These are phyloP conservation scores for Colletotrichum acutatum DNA, from an alignment of 2,329 filamentous ascomycete genomes.

Conservation along the genomic window DNA sequence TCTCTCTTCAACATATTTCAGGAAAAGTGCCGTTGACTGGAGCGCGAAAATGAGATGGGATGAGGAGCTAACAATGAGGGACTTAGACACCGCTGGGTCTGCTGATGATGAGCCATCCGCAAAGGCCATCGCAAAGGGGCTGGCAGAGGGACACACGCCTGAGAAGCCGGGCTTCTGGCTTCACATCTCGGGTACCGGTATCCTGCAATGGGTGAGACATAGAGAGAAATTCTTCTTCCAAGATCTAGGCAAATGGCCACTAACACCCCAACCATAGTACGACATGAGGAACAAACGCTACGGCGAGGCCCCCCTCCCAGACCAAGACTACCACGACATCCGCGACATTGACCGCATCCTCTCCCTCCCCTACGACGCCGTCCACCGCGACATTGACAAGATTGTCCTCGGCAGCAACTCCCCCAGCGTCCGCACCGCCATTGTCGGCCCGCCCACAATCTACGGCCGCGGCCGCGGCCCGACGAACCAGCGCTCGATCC, in stretches of 20 bases:
- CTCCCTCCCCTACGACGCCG: conserved; percentile 64
- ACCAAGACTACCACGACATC: conserved; percentile 67
- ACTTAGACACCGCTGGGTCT: conserved; percentile 59
- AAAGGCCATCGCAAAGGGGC: conserved; percentile 56
- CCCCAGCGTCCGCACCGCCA: conserved; percentile 52
- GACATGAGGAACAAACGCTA: conserved; percentile 53
- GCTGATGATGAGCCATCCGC: conserved; percentile 56
- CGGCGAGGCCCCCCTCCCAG: conserved; percentile 55
- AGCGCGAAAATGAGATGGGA: background rate
- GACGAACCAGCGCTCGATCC: conserved; percentile 60
- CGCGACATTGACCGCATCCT: conserved; percentile 66
- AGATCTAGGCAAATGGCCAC: background rate
- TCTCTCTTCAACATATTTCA: too few relatives aligned
- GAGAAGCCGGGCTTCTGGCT: conserved; percentile 61
- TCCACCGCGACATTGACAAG: conserved; percentile 76
- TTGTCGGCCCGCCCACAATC: conserved; percentile 62
- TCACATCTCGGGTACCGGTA: conserved; percentile 61
- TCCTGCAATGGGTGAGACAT: conserved; percentile 52
- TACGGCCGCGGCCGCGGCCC: conserved; percentile 62
- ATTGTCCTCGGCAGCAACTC: conserved; percentile 62
- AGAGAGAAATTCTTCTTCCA: too few relatives aligned
- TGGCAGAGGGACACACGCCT: conserved; percentile 54
- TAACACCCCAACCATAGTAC: conserved; percentile 42
- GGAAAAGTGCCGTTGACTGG: too few relatives aligned
- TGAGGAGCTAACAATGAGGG: background rate